phyloP scores from a whole-genome alignment of 2,329 filamentous ascomycete genomes.

The Trichoderma breve region DNA sequence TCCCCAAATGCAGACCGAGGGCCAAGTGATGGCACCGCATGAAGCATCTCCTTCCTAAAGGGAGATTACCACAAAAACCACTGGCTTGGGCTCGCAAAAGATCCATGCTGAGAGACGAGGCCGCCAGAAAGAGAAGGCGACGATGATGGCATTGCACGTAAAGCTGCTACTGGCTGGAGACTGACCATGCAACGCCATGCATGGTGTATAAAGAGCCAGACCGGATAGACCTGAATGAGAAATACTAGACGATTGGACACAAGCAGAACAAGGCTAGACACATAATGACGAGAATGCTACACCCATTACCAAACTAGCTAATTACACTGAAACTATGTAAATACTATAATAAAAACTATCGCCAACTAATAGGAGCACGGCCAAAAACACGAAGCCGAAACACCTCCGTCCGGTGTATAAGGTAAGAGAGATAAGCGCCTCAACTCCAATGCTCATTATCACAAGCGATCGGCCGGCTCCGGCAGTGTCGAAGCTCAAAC shows the following conservation, averaged over 20 bases:
- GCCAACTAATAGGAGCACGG: background rate
- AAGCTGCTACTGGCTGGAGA: background rate
- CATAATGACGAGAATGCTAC: background rate
- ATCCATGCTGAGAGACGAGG: background rate
- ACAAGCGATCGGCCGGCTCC: slow-evolving; percentile 8
- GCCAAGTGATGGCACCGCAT: background rate
- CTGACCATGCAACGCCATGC: background rate
- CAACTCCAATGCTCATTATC: background rate
- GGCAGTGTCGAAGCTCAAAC: slow-evolving; percentile 8
- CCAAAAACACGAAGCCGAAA: background rate
- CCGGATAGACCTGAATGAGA: background rate
- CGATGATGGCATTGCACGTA: background rate
- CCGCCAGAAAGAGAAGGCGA: slow-evolving; percentile 14
- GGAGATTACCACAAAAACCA: background rate
- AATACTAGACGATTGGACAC: background rate
- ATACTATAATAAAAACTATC: background rate
- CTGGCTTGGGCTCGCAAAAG: slow-evolving; percentile 8
- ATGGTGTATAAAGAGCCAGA: background rate
- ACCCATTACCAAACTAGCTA: background rate
- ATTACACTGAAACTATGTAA: background rate
- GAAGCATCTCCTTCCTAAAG: slow-evolving; percentile 17
- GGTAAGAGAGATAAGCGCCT: background rate
- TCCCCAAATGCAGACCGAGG: background rate
- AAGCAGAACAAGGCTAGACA: background rate
- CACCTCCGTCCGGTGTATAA: background rate